These are phyloP conservation scores for Sporothrix pallida DNA, from an alignment of 2,329 filamentous ascomycete genomes.

Conservation along the genomic window DNA sequence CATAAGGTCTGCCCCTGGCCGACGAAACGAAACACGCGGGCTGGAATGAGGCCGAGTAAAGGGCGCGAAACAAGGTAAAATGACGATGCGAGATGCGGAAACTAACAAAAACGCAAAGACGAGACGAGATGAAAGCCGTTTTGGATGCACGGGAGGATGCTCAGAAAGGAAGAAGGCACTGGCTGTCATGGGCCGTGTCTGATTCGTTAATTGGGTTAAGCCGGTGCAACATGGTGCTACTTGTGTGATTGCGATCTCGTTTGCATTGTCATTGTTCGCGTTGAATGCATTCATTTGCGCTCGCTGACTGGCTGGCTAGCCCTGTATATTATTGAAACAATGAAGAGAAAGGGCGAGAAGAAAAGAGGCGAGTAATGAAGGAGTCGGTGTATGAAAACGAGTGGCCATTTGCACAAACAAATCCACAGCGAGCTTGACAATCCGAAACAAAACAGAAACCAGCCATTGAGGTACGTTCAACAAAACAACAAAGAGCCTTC, in stretches of 20 bases:
- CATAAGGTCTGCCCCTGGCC: conserved; percentile 24
- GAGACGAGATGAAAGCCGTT: conserved; percentile 1
- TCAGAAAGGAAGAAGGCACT: background rate
- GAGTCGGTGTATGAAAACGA: background rate
- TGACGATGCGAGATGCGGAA: background rate
- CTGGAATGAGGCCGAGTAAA: conserved; percentile 21
- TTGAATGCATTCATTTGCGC: background rate
- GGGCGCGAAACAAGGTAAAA: background rate
- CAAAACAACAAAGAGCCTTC: no score
- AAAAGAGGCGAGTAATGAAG: background rate
- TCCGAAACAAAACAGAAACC: conserved; percentile 1
- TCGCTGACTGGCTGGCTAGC: background rate
- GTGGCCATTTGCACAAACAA: background rate
- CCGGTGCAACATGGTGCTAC: background rate
- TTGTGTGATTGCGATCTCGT: background rate
- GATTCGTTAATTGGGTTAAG: background rate
- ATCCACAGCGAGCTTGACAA: background rate
- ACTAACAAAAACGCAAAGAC: background rate
- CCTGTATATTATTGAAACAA: background rate
- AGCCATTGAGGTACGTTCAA: no score
- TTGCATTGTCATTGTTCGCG: conserved; percentile 7
- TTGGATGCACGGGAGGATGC: background rate
- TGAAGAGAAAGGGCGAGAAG: no score
- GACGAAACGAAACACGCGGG: conserved; percentile 22
- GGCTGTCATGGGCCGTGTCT: background rate